Evolutionary conservation across 768 basidiomycete genomes (phyloP), one percentile per base, ranked within the genome.

Genomic region (Suillus paluster): DNA sequence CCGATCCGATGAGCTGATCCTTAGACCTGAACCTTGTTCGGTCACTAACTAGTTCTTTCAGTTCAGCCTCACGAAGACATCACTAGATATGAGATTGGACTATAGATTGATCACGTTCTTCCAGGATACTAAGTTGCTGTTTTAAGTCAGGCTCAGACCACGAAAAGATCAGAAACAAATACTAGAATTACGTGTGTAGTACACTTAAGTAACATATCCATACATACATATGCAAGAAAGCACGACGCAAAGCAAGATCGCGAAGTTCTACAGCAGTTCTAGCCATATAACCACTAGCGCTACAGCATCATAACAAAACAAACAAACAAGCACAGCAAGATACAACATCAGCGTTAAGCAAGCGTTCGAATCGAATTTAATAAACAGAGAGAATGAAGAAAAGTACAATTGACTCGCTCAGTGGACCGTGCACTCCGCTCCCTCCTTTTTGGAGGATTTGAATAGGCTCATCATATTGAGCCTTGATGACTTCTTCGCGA

Each of bases 401-500:
- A 59, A 11, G 4, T 56, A 6, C 30, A 30, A 3, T 30, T 30
- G n/a, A n/a, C n/a, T n/a, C n/a, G 6, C 42, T 63, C 14, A 63
- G 36, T 62, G 54, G 9, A 42, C n/a, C 12, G 38, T 11, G 25
- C 52, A 38, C 30, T 50, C 48, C 19, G 54, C 45, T 2, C 66
- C 63, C 34, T 75, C 66, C 62, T 66, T 73, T 53, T 58, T 66
- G 12, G 60, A 61, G 12, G 74, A 70, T 25, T 70, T 75, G 59
- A 80, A 72, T 42, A 78, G 64, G 23, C 70, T 70, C 60, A 70
- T 73, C 70, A 75, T 66, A 53, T 66, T 71, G 50, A 70, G 60
- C 57, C 68, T 41, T 46, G 73, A 65, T 1, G 68, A 59, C 25
- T 71, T 69, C 64, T 58, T 73, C 55, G 68, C 71, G 33, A 67